These are phyloP conservation scores for Santalum album DNA, from an alignment of 164 flowering plant species.

Conservation along the genomic window DNA sequence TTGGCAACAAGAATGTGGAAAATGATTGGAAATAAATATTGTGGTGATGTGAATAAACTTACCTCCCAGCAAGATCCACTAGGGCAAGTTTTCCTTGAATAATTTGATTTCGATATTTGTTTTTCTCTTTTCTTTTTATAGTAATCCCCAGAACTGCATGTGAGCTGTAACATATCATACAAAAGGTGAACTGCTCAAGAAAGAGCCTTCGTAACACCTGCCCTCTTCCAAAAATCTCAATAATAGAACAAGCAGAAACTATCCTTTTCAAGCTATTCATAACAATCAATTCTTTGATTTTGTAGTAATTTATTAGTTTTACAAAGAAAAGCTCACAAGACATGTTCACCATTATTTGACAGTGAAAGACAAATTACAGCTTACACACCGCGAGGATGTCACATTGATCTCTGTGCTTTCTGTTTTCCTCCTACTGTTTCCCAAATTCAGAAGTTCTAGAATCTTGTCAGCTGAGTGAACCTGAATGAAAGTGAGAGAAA, in stretches of 20 bases:
- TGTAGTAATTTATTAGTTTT: no score
- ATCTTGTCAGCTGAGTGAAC: slow-evolving; percentile 85
- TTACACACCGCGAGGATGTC: slow-evolving; percentile 77
- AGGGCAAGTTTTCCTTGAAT: slow-evolving; percentile 84
- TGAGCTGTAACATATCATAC: slow-evolving; percentile 34
- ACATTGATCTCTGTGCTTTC: slow-evolving; percentile 89
- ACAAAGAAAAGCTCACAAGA: neutral
- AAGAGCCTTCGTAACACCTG: neutral
- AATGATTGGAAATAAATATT: slow-evolving; percentile 4
- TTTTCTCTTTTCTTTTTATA: slow-evolving; percentile 60
- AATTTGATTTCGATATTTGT: slow-evolving; percentile 59
- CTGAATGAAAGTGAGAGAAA: slow-evolving; percentile 23
- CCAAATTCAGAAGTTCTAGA: slow-evolving; percentile 78
- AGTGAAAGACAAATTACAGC: neutral
- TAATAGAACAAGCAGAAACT: neutral
- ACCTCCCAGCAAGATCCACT: slow-evolving; percentile 94
- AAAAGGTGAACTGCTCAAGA: slow-evolving; percentile 1
- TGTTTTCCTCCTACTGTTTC: slow-evolving; percentile 85
- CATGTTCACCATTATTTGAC: neutral
- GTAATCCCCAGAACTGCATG: slow-evolving; percentile 90
- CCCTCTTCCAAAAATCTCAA: neutral
- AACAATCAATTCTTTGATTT: no score
- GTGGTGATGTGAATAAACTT: neutral
- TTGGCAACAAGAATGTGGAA: no score
- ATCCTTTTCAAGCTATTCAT: neutral